These are phyloP conservation scores for Saxophila tyrrhenica DNA, from an alignment of 495 filamentous ascomycete species.

Conservation along the genomic window DNA sequence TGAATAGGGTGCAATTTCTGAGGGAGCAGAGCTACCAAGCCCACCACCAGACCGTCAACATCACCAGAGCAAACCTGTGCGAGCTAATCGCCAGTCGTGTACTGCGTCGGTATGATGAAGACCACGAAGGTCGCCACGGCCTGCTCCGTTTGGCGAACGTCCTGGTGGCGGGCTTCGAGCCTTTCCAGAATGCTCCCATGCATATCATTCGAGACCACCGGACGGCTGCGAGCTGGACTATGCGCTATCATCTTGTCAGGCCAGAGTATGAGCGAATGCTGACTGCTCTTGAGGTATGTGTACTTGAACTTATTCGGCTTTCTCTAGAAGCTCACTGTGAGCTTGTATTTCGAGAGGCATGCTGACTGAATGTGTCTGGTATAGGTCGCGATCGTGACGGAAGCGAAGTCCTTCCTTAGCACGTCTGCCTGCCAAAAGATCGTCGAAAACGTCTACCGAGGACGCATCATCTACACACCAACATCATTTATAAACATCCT, in stretches of 20 bases:
- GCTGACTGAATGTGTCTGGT: neutral
- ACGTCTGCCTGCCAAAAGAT: constrained; percentile 59
- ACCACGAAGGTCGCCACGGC: constrained; percentile 47
- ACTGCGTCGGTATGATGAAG: constrained; percentile 55
- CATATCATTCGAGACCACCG: constrained; percentile 42
- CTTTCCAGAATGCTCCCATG: constrained; percentile 54
- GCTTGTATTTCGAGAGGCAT: neutral
- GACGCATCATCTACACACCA: constrained; percentile 58
- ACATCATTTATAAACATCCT: constrained; percentile 58
- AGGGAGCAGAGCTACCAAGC: constrained; percentile 52
- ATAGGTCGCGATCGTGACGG: constrained; percentile 52
- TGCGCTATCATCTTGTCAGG: constrained; percentile 28
- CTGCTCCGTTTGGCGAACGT: constrained; percentile 58
- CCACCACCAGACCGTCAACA: constrained; percentile 59
- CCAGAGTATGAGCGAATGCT: constrained; percentile 47
- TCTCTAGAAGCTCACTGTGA: neutral
- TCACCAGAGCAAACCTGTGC: constrained; percentile 54
- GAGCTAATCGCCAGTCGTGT: constrained; percentile 57
- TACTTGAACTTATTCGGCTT: no score
- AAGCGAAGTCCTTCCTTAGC: constrained; percentile 55
- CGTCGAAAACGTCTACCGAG: constrained; percentile 55
- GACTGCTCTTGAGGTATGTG: constrained; percentile 45
- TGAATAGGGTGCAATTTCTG: constrained; percentile 59
- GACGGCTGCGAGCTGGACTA: constrained; percentile 35
- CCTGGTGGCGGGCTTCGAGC: constrained; percentile 61